Conservation (phyloP, 805 yeast species). For the Candida stauntonica region DNA sequence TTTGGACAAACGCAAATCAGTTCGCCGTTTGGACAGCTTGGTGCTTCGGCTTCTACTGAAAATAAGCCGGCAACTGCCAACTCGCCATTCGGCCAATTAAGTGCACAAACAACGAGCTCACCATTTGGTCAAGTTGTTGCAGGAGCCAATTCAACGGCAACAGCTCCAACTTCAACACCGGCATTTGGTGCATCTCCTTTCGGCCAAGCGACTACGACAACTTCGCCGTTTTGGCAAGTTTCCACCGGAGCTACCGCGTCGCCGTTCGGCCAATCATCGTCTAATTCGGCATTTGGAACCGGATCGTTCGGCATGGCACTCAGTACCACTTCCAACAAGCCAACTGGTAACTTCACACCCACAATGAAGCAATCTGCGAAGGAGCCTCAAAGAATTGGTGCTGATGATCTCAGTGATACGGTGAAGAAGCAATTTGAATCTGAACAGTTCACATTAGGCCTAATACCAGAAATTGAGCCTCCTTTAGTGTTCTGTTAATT, state of each 20-base stretch:
- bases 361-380: constrained; percentile 32
- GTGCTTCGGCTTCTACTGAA: too few species aligned
- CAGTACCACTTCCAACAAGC: background rate
- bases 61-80: background rate
- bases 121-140: constrained; percentile 3
- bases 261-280: constrained; percentile 2
- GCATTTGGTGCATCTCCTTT: constrained; percentile 5
- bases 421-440: constrained; percentile 46
- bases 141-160: constrained; percentile 1
- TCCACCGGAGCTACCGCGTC: constrained; percentile 1
- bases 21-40: too few species aligned
- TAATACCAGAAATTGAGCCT: constrained; percentile 71
- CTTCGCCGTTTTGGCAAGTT: constrained; percentile 24
- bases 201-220: background rate
- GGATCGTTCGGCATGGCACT: background rate
- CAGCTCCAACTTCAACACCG: constrained; percentile 8
- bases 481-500: constrained; percentile 43
- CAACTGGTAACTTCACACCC: constrained; percentile 17
- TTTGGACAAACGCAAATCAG: constrained; percentile 4
- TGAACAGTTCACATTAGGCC: constrained; percentile 48
- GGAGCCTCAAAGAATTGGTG: constrained; percentile 27
- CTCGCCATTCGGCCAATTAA: background rate
- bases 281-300: constrained; percentile 12
- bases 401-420: constrained; percentile 39
- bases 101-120: constrained; percentile 1